Base-by-base conservation (phyloP, 148 eudicot genomes). In the Chenopodium suecicum region DNA sequence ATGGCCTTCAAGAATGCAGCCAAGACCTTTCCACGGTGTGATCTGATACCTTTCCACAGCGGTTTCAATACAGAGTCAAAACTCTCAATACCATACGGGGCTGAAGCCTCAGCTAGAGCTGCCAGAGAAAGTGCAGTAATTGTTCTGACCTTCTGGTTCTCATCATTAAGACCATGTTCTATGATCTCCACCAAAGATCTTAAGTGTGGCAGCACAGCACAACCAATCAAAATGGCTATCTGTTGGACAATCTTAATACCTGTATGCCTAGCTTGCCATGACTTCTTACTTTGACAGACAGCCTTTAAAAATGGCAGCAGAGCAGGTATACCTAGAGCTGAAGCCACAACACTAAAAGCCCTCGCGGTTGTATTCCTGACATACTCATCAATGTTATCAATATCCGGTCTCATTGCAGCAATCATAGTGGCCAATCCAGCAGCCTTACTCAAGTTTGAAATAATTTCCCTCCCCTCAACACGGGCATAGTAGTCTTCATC, bases 261-360 rank as follows among this genome's bases (percentile, higher is more conserved):
- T 0, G 98, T 95, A 86, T 95, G 99, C 84, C 99, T 93, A 81
- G 99, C 99, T 86, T 95, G 99, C 99, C 99, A 95, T 13, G 99
- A 93, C 84, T 95, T 95, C 91, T 95, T 95, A 89, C 98, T 95
- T 87, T 93, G 98, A 87, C 98, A 95, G 34, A 95, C 98, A 60
- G 98, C 98, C 89, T 95, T 95, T 83, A 95, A 85, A 83, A 95
- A 95, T 16, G 98, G 98, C 67, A 95, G 75, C 76, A 95, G 79
- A 16, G 98, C 98, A 72, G 98, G 98, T 74, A 95, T 95, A 13
- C 98, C 98, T n/a, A 95, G 90, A 66, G 98, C 98, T 65, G 98
- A 95, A 52, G 98, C 98, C 67, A 95, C 98, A 47, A 95, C 98
- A 87, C 98, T 95, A 62, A 95, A 95, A 81, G 98, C 98, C 81